Evolutionary conservation across 2,329 filamentous ascomycete genomes (phyloP).

Genomic region (Talaromyces sp.): DNA sequence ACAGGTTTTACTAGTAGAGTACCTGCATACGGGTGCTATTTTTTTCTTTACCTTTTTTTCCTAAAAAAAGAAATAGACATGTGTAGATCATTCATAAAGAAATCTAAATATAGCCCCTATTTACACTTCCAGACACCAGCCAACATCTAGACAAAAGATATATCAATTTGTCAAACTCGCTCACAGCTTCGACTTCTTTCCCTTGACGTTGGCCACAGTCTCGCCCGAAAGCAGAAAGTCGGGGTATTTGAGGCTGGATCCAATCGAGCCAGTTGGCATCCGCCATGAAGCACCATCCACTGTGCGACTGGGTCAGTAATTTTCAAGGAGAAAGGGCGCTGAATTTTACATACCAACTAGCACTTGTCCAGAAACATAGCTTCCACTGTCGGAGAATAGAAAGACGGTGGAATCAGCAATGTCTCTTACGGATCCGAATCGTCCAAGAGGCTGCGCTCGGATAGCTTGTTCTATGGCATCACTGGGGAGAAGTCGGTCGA

Average conservation of each 20-base stretch:
- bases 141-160: background rate
- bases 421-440: constrained; percentile 75
- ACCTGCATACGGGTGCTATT: background rate
- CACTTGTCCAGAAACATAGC: constrained; percentile 77
- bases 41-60: too few species aligned
- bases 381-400: constrained; percentile 78
- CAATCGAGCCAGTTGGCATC: constrained; percentile 25
- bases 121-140: background rate
- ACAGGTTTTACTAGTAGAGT: background rate
- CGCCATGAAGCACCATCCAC: constrained; percentile 41
- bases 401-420: constrained; percentile 91
- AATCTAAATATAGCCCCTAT: background rate
- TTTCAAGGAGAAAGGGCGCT: background rate
- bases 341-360: constrained; percentile 53
- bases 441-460: constrained; percentile 62
- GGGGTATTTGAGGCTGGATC: constrained; percentile 47
- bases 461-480: constrained; percentile 44
- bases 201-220: constrained; percentile 53
- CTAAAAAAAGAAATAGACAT: too few species aligned
- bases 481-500: constrained; percentile 58
- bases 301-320: constrained; percentile 13
- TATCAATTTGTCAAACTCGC: background rate
- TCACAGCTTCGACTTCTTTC: constrained; percentile 54
- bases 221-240: constrained; percentile 54
- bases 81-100: background rate